Evolutionary conservation across 768 basidiomycete genomes (phyloP), one percentile per base, ranked within the genome.

Genomic region (Termitomyces sp.): DNA sequence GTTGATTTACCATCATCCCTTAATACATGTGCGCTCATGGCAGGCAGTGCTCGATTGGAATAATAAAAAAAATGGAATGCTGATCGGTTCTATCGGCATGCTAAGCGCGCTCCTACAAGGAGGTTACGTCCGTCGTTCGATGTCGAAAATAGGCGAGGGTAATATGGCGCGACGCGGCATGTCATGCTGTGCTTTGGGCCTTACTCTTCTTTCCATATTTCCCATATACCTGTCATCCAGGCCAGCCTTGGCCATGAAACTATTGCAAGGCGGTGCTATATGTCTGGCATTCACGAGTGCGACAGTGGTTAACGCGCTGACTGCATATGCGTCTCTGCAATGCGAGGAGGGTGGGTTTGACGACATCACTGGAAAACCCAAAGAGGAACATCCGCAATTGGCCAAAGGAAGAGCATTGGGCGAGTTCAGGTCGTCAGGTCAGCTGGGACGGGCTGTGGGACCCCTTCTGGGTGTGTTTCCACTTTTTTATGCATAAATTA

Each of bases 271-370:
- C n/a, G 88, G 91, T 6, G 90, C 92, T 0, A 79, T 89, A 5
- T 90, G 87, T 65, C 79, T 98, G 73, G 93, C 94, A 4, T 97
- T 94, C 75, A 97, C 96, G 5, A 90, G 88, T 59, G 95, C 96
- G 5, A 97, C 94, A 1, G 95, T 97, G 50, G 96, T 99, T 60
- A 98, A 90, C 67, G 84, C 92, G 9, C 76, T 99, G 62, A 99
- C 94, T 37, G 87, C 94, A 26, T 85, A 88, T 61, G 96, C 95
- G 10, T 94, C 93, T 14, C 69, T 94, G 62, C 93, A 95, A 71
- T 94, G 92, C 61, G 91, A 96, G 66, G 91, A 94, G 29, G 79
- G 72, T 12, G 72, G 71, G 13, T 69, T 81, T 16, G 84, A 87
- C 65, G 70, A 74, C 9, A 76, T 76, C 39, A 84, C 82, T 0